Base-by-base conservation (phyloP, 106 monocot genomes). In the Acorus calamus region DNA sequence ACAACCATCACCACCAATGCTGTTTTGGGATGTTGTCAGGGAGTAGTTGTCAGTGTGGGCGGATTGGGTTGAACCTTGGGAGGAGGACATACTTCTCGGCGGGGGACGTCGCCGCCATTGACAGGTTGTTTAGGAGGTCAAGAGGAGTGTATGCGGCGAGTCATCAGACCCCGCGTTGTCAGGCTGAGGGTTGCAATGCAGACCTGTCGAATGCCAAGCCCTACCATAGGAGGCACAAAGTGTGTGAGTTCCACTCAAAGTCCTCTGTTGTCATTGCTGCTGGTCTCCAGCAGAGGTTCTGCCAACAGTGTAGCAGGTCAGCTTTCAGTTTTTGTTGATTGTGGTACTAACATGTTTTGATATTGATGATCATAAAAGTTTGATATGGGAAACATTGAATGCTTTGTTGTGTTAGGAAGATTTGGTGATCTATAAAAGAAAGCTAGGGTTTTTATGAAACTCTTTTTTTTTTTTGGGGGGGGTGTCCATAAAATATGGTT, bases 221-320 rank as follows among this genome's bases (percentile, higher is more conserved):
- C 46, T 81, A 81, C 64, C 77, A 81, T 55, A 56, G 77, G 46
- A 57, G 81, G 53, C 81, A 81, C 60, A 81, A 81, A 70, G 81
- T 81, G 7, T 81, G 81, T 13, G 81, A 77, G 77, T 73, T 73
- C 51, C 81, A 81, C 61, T 81, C 81, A 60, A 81, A 81, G 73
- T 72, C 81, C 55, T 44, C 77, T 55, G 59, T 73, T 43, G 81
- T 81, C 14, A 52, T 77, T 45, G 69, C 76, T 56, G 59, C 50
- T 6, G 81, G 81, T 0, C 12, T 81, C 47, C 81, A 81, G 60
- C 81, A 81, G 69, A 57, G 81, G 44, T 81, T 81, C 77, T 81
- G 81, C 55, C 78, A 78, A 47, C 28, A 28, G 28, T 28, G 28
- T 28, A 28, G 28, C 28, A 28, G 28, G 28, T 28, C 28, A 28